Percentiles rank a stretch among this genome's conserved stretches.
Conservation (phyloP, 2,329 filamentous ascomycete genomes). For the Venturia aucupariae region DNA sequence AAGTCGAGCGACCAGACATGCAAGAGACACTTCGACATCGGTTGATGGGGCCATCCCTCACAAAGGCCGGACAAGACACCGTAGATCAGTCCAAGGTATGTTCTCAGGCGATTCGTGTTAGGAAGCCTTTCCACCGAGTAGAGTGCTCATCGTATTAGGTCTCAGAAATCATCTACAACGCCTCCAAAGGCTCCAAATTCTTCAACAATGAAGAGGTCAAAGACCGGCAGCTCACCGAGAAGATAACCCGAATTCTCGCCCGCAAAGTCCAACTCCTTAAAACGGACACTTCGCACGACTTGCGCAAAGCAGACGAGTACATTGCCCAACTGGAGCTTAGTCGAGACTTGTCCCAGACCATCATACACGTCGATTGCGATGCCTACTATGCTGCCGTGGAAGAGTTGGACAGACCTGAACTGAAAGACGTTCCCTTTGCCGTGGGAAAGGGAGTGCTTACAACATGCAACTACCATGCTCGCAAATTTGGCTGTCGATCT, state of each 20-base stretch:
- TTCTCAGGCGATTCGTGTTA: not conserved
- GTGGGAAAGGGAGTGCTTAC: slow-evolving; percentile 68
- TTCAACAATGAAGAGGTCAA: slow-evolving; percentile 83
- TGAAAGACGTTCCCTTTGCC: slow-evolving; percentile 80
- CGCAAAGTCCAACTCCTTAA: slow-evolving; percentile 65
- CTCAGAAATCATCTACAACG: slow-evolving; percentile 93
- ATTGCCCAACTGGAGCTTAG: slow-evolving; percentile 69
- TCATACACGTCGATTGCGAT: slow-evolving; percentile 94
- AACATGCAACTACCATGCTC: slow-evolving; percentile 78
- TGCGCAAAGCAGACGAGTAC: slow-evolving; percentile 69
- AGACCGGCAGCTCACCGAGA: slow-evolving; percentile 73
- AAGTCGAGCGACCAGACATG: not conserved
- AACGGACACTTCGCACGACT: slow-evolving; percentile 62
- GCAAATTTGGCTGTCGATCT: slow-evolving; percentile 81
- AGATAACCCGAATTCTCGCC: slow-evolving; percentile 69
- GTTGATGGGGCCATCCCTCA: slow-evolving; percentile 79
- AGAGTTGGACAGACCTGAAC: slow-evolving; percentile 62
- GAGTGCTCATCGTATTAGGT: slow-evolving; percentile 45
- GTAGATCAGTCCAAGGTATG: slow-evolving; percentile 81
- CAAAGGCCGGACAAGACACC: slow-evolving; percentile 84
- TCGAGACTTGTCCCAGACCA: slow-evolving; percentile 71
- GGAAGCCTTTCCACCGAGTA: too few species aligned
- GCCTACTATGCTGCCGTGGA: slow-evolving; percentile 97
- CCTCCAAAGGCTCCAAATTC: slow-evolving; percentile 91
- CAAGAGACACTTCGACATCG: slow-evolving; percentile 65